Evolutionary conservation across 208 protist species (phyloP).

Genomic region (Crithidia expoeki): DNA sequence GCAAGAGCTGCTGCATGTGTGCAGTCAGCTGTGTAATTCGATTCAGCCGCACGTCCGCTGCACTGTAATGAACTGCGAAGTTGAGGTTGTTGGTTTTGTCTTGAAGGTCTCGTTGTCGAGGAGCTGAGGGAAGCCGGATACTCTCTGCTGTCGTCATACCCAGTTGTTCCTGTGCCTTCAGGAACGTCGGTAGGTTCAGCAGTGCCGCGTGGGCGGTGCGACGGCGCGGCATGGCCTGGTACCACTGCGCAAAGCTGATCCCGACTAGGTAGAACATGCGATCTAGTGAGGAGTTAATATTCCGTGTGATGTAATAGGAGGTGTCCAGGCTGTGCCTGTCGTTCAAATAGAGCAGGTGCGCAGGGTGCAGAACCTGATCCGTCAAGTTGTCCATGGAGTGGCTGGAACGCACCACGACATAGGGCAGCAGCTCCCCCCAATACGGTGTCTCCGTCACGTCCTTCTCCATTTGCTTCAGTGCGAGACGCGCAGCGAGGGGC

Average conservation of each 20-base stretch:
- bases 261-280: slow-evolving; percentile 81
- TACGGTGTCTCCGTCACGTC: slow-evolving; percentile 64
- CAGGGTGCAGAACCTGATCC: slow-evolving; percentile 61
- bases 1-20: slow-evolving; percentile 8
- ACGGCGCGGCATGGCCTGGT: slow-evolving; percentile 54
- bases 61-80: background rate
- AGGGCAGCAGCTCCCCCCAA: slow-evolving; percentile 81
- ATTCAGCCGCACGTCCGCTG: background rate
- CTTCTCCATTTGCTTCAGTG: slow-evolving; percentile 59
- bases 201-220: slow-evolving; percentile 31
- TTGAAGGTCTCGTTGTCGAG: background rate
- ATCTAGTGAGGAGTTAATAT: slow-evolving; percentile 80
- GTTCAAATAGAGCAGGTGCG: slow-evolving; percentile 43
- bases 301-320: slow-evolving; percentile 80
- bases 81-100: background rate
- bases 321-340: slow-evolving; percentile 50
- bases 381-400: slow-evolving; percentile 12
- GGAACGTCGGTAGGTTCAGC: slow-evolving; percentile 29
- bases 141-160: background rate
- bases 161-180: slow-evolving; percentile 20
- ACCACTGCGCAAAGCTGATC: slow-evolving; percentile 69
- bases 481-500: slow-evolving; percentile 68
- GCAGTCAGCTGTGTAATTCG: background rate
- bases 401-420: slow-evolving; percentile 60
- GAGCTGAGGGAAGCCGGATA: background rate